Percentiles rank a stretch among this genome's conserved stretches.
Evolutionary conservation across 495 filamentous ascomycete genomes (phyloP).

Genomic region (Podospora pseudocomata): DNA sequence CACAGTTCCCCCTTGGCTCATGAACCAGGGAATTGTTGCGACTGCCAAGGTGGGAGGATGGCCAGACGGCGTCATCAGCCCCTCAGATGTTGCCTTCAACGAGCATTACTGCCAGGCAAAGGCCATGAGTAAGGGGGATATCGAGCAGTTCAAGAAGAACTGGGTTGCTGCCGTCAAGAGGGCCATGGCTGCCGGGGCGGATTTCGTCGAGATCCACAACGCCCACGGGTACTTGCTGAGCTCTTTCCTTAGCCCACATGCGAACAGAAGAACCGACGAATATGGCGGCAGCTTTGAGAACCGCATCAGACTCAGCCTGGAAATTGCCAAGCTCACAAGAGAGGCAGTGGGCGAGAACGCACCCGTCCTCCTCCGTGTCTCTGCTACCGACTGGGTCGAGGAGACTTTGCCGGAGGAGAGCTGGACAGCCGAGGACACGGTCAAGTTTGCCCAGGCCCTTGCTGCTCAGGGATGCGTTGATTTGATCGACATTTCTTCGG

Average conservation of each 20-base stretch:
- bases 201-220: constrained; percentile 54
- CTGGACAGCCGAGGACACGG: constrained; percentile 37
- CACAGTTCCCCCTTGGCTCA: constrained; percentile 61
- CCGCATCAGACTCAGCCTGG: constrained; percentile 53
- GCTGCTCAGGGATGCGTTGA: constrained; percentile 58
- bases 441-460: constrained; percentile 34
- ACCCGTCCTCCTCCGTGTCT: constrained; percentile 62
- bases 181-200: constrained; percentile 51
- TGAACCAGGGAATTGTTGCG: constrained; percentile 38
- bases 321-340: constrained; percentile 50
- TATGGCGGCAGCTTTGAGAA: constrained; percentile 67
- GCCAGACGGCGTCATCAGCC: constrained; percentile 61
- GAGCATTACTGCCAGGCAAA: constrained; percentile 38
- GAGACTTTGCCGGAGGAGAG: constrained; percentile 41
- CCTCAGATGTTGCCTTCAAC: constrained; percentile 41
- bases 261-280: constrained; percentile 59
- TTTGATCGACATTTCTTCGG: constrained; percentile 60
- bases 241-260: constrained; percentile 44
- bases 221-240: constrained; percentile 60
- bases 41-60: constrained; percentile 57
- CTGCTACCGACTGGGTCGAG: constrained; percentile 63
- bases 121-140: constrained; percentile 50
- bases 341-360: constrained; percentile 49
- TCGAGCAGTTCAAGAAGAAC: constrained; percentile 42
- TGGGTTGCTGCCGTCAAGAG: constrained; percentile 49